phyloP scores from a whole-genome alignment of 2,329 filamentous ascomycete genomes.

The Fusarium sp. region DNA sequence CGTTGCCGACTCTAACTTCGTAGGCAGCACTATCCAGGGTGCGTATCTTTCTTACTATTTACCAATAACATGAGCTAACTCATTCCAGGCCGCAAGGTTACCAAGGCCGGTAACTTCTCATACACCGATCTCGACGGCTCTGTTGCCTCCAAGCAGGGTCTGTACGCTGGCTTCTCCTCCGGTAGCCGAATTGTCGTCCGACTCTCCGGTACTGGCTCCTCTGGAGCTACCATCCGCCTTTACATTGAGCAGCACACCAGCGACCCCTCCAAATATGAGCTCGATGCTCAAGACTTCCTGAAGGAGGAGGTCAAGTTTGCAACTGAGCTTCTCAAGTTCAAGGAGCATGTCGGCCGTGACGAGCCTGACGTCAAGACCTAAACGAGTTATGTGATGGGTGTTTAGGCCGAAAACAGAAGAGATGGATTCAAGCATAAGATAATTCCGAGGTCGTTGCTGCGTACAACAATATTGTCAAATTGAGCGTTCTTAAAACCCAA shows the following conservation, averaged over 20 bases:
- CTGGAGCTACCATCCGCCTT: conserved; percentile 93
- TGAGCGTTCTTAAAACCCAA: conserved; percentile 46
- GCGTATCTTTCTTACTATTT: conserved; percentile 43
- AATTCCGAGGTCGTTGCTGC: conserved; percentile 42
- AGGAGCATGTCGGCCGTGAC: conserved; percentile 91
- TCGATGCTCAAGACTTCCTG: conserved; percentile 93
- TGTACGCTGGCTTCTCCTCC: conserved; percentile 93
- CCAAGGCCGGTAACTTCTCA: conserved; percentile 93
- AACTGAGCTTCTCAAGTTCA: conserved; percentile 87
- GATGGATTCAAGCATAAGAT: conserved; percentile 35
- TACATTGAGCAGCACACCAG: conserved; percentile 97
- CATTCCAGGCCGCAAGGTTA: conserved; percentile 75
- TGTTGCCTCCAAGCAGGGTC: conserved; percentile 93
- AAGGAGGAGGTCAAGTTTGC: conserved; percentile 89
- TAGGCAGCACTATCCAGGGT: conserved; percentile 85
- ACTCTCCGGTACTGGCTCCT: conserved; percentile 93
- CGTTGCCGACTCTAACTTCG: conserved; percentile 78
- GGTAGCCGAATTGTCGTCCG: conserved; percentile 96
- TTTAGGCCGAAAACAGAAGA: conserved; percentile 23
- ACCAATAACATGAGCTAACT: conserved; percentile 36
- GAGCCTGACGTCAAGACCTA: conserved; percentile 98
- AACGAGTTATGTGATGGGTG: neutral
- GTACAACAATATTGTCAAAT: conserved; percentile 42
- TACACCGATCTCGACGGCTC: conserved; percentile 99
- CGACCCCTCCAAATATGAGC: conserved; percentile 79